A percentile compares a stretch with the other conserved stretches of the same genome.
Evolutionary conservation across 257 asterid genomes (phyloP).

Genomic region (Solanum bulbocastanum): DNA sequence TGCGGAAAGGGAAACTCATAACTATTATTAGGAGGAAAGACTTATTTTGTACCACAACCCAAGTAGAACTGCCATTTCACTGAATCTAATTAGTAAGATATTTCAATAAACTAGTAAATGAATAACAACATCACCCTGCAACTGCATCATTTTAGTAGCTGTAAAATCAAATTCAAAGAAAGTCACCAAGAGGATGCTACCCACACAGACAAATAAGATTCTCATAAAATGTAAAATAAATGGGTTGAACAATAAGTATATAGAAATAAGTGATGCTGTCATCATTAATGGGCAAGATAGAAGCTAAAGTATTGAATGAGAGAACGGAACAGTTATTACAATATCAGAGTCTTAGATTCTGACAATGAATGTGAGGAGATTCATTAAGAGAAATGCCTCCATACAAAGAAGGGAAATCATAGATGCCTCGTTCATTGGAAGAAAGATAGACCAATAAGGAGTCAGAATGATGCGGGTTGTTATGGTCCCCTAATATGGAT

Average conservation of each 20-base stretch:
- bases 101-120: background rate
- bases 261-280: background rate
- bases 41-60: background rate
- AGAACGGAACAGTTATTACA: background rate
- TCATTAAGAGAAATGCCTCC: background rate
- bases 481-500: background rate
- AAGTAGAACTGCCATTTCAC: background rate
- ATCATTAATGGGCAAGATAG: background rate
- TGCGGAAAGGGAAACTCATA: background rate
- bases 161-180: background rate
- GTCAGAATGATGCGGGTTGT: background rate
- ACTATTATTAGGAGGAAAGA: background rate
- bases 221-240: background rate
- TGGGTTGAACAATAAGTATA: background rate
- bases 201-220: background rate
- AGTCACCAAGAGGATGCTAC: background rate
- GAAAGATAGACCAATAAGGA: background rate
- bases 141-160: background rate
- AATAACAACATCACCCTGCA: background rate
- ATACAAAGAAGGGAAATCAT: background rate
- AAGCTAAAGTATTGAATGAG: background rate
- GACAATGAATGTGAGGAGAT: background rate
- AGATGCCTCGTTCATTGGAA: background rate
- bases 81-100: background rate
- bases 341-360: background rate